phyloP scores from a whole-genome alignment of 1,284 basidiomycete genomes.

The Thecaphora thlaspeos region DNA sequence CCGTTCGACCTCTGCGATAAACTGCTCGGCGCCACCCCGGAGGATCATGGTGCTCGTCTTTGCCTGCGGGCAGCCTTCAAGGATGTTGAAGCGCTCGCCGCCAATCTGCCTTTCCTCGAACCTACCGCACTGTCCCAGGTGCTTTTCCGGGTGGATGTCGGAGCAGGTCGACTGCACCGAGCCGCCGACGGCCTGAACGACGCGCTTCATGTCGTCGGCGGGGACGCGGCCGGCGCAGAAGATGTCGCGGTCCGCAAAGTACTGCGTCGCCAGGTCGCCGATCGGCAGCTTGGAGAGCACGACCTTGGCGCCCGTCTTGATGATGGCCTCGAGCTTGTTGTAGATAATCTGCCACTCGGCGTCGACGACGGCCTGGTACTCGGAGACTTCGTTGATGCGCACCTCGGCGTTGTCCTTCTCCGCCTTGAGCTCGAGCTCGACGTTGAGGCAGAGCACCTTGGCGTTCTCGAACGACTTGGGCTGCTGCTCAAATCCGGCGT shows the following conservation, averaged over 20 bases:
- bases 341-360: slow-evolving; percentile 99
- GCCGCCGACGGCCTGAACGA: slow-evolving; percentile 93
- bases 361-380: slow-evolving; percentile 96
- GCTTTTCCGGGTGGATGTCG: slow-evolving; percentile 77
- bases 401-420: slow-evolving; percentile 99
- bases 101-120: slow-evolving; percentile 97
- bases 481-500: slow-evolving; percentile 98
- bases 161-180: slow-evolving; percentile 92
- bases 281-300: slow-evolving; percentile 97
- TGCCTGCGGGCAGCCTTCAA: slow-evolving; percentile 89
- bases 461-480: slow-evolving; percentile 89
- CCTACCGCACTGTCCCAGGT: slow-evolving; percentile 84
- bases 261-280: slow-evolving; percentile 97
- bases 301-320: slow-evolving; percentile 93
- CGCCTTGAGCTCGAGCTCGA: slow-evolving; percentile 97
- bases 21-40: slow-evolving; percentile 95
- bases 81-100: slow-evolving; percentile 94
- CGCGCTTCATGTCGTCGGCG: slow-evolving; percentile 84
- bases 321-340: slow-evolving; percentile 92
- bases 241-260: slow-evolving; percentile 98
- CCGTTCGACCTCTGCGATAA: slow-evolving; percentile 96
- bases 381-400: slow-evolving; percentile 81
- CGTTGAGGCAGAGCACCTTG: slow-evolving; percentile 89
- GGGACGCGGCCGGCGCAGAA: slow-evolving; percentile 98
- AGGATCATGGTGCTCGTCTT: slow-evolving; percentile 96